These are phyloP conservation scores for Mollisiaceae sp. DNA, from an alignment of 2,329 filamentous ascomycete species.

Conservation along the genomic window DNA sequence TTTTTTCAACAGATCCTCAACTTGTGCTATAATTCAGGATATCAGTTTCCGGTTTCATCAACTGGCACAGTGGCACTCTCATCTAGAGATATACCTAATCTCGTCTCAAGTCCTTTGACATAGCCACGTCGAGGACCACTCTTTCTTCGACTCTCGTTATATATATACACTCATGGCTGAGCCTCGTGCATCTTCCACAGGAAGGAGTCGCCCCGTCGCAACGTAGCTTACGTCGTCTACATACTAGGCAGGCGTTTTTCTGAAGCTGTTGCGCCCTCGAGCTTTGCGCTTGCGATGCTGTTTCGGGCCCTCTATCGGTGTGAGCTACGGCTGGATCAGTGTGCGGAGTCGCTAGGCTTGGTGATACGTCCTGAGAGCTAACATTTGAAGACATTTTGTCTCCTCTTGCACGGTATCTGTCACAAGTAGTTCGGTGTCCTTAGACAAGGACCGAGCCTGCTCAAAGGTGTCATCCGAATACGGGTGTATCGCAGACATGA, in stretches of 20 bases:
- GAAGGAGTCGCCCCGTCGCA: constrained; percentile 66
- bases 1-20: constrained; percentile 19
- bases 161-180: constrained; percentile 69
- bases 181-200: constrained; percentile 64
- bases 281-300: not conserved
- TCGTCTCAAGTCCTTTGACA: constrained; percentile 75
- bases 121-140: constrained; percentile 71
- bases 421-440: not conserved
- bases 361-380: not conserved
- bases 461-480: not conserved
- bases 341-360: not conserved
- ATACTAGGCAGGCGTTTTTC: constrained; percentile 77
- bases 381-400: not conserved
- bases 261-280: not conserved
- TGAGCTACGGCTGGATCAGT: not conserved
- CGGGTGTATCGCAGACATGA: not conserved
- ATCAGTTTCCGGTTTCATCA: not conserved
- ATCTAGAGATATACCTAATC: constrained; percentile 68
- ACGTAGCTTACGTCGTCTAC: constrained; percentile 81
- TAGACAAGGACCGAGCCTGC: too few species aligned
- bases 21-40: constrained; percentile 14
- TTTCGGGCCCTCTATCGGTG: not conserved
- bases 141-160: constrained; percentile 70
- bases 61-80: not conserved
- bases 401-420: not conserved